These are phyloP conservation scores for Xylariaceae sp. DNA, from an alignment of 2,329 filamentous ascomycete species.

Conservation along the genomic window DNA sequence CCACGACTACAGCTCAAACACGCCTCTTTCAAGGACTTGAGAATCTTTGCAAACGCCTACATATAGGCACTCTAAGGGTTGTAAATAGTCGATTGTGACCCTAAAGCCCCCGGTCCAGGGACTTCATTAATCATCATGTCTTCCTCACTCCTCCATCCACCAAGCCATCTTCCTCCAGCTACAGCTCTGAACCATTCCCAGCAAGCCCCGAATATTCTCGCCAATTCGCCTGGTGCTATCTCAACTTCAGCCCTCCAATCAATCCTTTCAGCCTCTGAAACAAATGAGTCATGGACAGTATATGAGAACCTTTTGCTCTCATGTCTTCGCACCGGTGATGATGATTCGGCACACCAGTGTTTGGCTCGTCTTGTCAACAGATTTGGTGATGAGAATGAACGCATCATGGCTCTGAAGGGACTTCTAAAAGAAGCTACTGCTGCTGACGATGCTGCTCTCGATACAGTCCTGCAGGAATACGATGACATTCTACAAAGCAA, in stretches of 20 bases:
- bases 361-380: conserved; percentile 71
- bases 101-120: no score
- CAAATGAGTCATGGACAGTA: conserved; percentile 74
- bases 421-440: conserved; percentile 82
- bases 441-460: conserved; percentile 59
- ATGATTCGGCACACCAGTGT: conserved; percentile 69
- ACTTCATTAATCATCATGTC: conserved; percentile 24
- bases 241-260: conserved; percentile 52
- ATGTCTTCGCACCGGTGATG: conserved; percentile 80
- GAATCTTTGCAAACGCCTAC: no score
- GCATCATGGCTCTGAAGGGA: conserved; percentile 77
- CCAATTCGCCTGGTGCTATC: conserved; percentile 50
- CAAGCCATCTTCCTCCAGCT: conserved; percentile 52
- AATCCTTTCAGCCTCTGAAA: conserved; percentile 59
- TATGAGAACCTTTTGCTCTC: conserved; percentile 85
- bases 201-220: conserved; percentile 54
- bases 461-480: conserved; percentile 71
- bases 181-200: conserved; percentile 57
- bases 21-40: no score
- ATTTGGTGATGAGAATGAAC: conserved; percentile 81
- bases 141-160: conserved; percentile 50
- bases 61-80: no score
- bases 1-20: no score
- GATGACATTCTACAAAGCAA: conserved; percentile 69
- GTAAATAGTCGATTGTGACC: no score